Conservation (phyloP, 2,329 filamentous ascomycete species). For the Stagonosporopsis rhizophila region DNA sequence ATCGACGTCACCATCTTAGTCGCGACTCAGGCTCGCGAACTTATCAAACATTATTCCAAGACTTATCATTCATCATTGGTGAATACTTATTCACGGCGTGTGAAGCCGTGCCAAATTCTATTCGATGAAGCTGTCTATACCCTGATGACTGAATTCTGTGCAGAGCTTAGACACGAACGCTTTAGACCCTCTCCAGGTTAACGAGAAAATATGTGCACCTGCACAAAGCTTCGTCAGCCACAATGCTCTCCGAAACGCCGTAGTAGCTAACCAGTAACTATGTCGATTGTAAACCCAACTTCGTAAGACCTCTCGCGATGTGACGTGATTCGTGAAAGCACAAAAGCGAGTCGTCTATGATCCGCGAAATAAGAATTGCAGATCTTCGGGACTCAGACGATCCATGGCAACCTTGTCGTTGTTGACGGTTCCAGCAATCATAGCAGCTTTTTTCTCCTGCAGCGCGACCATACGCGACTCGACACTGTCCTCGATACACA, state of each 20-base stretch:
- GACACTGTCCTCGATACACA: constrained; percentile 96
- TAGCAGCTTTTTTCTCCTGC: constrained; percentile 97
- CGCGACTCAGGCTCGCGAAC: neutral
- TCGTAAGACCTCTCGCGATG: neutral
- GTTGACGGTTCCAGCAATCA: constrained; percentile 98
- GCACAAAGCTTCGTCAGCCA: no score
- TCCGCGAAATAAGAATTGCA: constrained; percentile 95
- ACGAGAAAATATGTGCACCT: neutral
- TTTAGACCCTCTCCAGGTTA: neutral
- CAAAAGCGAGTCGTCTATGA: constrained; percentile 48
- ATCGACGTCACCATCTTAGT: constrained; percentile 11
- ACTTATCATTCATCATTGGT: neutral
- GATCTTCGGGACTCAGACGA: constrained; percentile 85
- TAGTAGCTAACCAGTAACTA: neutral
- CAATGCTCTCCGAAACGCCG: neutral
- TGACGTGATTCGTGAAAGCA: neutral
- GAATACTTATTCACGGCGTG: no score
- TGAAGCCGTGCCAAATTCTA: neutral
- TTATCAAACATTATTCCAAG: no score
- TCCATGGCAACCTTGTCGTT: constrained; percentile 91
- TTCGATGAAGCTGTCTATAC: neutral
- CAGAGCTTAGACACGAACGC: neutral
- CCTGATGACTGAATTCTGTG: neutral
- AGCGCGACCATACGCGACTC: constrained; percentile 94
- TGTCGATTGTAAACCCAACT: no score